Evolutionary conservation across 306 rosid genomes (phyloP).

Genomic region (Abrus precatorius): DNA sequence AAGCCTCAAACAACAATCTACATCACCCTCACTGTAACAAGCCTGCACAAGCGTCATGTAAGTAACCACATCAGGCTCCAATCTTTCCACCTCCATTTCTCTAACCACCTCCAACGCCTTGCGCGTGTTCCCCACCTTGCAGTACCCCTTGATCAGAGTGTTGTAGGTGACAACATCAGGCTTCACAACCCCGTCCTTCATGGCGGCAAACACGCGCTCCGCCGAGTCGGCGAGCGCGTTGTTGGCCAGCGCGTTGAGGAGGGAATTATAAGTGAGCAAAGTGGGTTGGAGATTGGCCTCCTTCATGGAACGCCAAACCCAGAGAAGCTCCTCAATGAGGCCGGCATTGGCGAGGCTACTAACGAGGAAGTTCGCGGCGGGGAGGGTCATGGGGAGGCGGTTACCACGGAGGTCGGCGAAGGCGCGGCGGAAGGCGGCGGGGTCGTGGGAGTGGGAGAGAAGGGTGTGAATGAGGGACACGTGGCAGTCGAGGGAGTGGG

Average conservation of each 20-base stretch:
- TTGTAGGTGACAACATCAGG: conserved; percentile 82
- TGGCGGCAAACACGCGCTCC: conserved; percentile 70
- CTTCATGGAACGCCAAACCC: conserved; percentile 87
- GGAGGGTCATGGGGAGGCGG: conserved; percentile 60
- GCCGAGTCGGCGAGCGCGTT: conserved; percentile 74
- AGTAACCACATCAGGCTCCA: conserved; percentile 80
- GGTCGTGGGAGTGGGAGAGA: not conserved
- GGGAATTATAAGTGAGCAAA: conserved; percentile 65
- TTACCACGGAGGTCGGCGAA: conserved; percentile 46
- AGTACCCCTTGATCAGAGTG: conserved; percentile 81
- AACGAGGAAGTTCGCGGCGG: conserved; percentile 68
- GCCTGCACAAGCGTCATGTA: conserved; percentile 82
- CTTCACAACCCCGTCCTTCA: conserved; percentile 63
- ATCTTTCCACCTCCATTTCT: conserved; percentile 65
- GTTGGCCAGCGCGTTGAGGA: conserved; percentile 79
- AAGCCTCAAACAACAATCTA: conserved; percentile 75
- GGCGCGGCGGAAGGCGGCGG: not conserved
- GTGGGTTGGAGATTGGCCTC: conserved; percentile 70
- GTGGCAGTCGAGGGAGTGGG: conserved; percentile 74
- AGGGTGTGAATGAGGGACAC: conserved; percentile 60
- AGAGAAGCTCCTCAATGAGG: conserved; percentile 77
- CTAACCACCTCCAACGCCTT: conserved; percentile 65
- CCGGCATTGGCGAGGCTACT: conserved; percentile 70
- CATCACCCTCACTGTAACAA: conserved; percentile 67
- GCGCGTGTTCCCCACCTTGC: conserved; percentile 69